Base-by-base conservation (phyloP, 306 rosid species). In the Glycine latifolia region DNA sequence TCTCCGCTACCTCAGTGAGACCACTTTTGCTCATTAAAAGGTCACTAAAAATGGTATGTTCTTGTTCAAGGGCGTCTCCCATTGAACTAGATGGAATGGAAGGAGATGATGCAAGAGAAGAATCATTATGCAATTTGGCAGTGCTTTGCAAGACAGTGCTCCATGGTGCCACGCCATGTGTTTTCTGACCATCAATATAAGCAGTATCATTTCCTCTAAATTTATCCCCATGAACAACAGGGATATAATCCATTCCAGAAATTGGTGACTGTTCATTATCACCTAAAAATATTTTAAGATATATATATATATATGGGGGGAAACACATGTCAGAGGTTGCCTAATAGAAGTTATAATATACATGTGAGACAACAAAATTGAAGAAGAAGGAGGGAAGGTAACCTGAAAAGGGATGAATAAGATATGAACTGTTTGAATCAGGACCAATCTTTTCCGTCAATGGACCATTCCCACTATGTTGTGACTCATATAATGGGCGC, bases 141-240 rank as follows among this genome's bases (percentile, higher is more conserved):
- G 87, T 13, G 84, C 80, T 62, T 61, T 89, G 91, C 77, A 90
- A 75, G 80, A 87, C 89, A 66, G 75, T 85, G 81, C 80, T 91
- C 98, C 98, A 94, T 20, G 97, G 82, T 46, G 89, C 80, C 80
- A 83, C 16, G 79, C 76, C 91, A 71, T 89, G 86, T 70, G 87
- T 67, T 81, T 81, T 86, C 82, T 84, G 89, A 73, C 85, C 85
- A 77, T 82, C 92, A 68, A 65, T 55, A 50, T 61, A 75, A 78
- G 70, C 31, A 61, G 80, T 68, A 74, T 82, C 85, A 88, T 37
- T 79, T 82, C 82, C 90, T 39, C 75, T 43, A 52, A 75, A 85
- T 71, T 59, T 83, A 83, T 88, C 92, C 75, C 55, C 87, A 75
- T 80, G 79, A 78, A 87, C 60, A 35, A 78, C 85, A 16, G 92